Conservation (phyloP, 305 asterid species). For the Fraxinus greggii region DNA sequence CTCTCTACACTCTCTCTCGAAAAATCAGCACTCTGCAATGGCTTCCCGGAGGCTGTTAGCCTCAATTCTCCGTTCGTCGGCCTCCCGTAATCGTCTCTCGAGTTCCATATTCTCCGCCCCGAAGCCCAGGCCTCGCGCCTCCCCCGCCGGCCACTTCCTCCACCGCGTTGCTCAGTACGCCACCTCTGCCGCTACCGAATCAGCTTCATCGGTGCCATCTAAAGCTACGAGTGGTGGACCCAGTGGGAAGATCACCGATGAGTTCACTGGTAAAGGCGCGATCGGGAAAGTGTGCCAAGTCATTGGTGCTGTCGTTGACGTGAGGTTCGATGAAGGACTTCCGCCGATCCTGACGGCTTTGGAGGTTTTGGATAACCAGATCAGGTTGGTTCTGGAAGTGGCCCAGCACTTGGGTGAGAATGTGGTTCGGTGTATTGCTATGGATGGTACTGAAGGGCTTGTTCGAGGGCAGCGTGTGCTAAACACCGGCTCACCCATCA, state of each 20-base stretch:
- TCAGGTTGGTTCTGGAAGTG: conserved; percentile 91
- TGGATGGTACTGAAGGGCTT: conserved; percentile 98
- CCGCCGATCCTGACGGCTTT: conserved; percentile 91
- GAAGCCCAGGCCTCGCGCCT: conserved; percentile 44
- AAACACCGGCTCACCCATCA: conserved; percentile 92
- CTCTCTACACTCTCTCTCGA: conserved; percentile 33
- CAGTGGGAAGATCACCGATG: conserved; percentile 71
- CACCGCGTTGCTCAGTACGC: conserved; percentile 72
- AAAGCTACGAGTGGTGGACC: conserved; percentile 25
- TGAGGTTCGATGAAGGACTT: conserved; percentile 74
- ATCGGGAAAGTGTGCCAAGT: conserved; percentile 88
- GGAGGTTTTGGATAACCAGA: conserved; percentile 86
- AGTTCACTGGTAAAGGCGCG: conserved; percentile 74
- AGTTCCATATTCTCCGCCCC: conserved; percentile 51
- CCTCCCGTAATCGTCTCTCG: conserved; percentile 42
- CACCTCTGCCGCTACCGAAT: conserved; percentile 52
- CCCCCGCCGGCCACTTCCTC: conserved; percentile 66
- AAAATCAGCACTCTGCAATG: conserved; percentile 45
- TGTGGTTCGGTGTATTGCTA: conserved; percentile 91
- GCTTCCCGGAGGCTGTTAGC: conserved; percentile 93
- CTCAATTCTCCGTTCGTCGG: conserved; percentile 74
- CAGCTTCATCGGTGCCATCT: conserved; percentile 32
- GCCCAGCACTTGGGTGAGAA: conserved; percentile 94
- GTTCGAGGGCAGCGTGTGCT: conserved; percentile 92
- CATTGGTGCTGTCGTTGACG: conserved; percentile 95